These are phyloP conservation scores for peach (Prunus persica) DNA, from an alignment of 306 rosid genomes.

Conservation along the genomic window DNA sequence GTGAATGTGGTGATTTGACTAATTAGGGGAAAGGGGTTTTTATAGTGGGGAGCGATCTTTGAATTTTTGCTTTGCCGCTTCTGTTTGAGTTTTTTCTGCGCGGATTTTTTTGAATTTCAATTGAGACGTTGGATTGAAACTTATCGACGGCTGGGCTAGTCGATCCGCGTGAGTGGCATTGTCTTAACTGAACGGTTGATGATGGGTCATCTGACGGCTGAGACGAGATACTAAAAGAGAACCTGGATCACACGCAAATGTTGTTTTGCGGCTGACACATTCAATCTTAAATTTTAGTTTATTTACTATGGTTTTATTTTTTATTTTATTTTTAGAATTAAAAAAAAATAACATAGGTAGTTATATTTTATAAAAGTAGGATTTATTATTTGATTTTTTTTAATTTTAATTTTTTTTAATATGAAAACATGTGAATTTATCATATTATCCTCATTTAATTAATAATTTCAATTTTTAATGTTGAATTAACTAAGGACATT, in stretches of 20 bases:
- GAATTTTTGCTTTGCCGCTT: neutral
- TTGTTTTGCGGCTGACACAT: neutral
- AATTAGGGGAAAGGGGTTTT: neutral
- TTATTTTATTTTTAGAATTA: too few species aligned
- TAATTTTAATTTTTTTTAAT: too few species aligned
- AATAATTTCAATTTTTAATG: too few species aligned
- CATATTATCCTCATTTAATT: too few species aligned
- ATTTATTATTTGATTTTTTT: too few species aligned
- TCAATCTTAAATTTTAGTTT: too few species aligned
- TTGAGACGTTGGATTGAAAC: neutral
- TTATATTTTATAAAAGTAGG: too few species aligned
- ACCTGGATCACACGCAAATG: neutral
- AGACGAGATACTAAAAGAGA: neutral
- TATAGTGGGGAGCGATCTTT: neutral
- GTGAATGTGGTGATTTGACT: neutral
- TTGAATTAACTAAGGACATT: too few species aligned
- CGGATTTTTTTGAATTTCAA: neutral
- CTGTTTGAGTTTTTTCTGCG: neutral
- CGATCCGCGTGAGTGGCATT: constrained; percentile 11
- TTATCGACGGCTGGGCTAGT: neutral
- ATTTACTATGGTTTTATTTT: too few species aligned
- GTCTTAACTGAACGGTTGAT: neutral
- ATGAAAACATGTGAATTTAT: too few species aligned
- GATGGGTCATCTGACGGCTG: neutral
- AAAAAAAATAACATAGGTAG: too few species aligned